Percentiles rank a stretch among this genome's conserved stretches.
Evolutionary conservation across 164 flowering plant species (phyloP).

Genomic region (Malania oleifera): DNA sequence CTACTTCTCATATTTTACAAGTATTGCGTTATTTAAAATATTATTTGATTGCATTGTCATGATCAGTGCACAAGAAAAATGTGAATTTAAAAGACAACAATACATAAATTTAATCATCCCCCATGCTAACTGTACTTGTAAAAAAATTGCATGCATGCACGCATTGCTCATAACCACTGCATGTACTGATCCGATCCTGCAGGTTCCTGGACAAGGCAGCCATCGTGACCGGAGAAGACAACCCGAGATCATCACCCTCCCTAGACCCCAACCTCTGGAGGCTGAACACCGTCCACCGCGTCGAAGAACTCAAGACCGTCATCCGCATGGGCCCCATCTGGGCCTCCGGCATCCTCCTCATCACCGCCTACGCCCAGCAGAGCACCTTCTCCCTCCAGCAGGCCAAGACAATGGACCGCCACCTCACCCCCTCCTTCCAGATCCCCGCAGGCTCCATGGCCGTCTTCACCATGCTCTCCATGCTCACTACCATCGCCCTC

Average conservation of each 20-base stretch:
- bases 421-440: slow-evolving; percentile 50
- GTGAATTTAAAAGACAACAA: too few relatives aligned
- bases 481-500: slow-evolving; percentile 52
- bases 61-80: too few relatives aligned
- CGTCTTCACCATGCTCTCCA: slow-evolving; percentile 56
- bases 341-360: slow-evolving; percentile 71
- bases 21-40: too few relatives aligned
- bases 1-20: too few relatives aligned
- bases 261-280: slow-evolving; percentile 55
- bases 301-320: slow-evolving; percentile 71
- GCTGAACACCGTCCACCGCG: slow-evolving; percentile 67
- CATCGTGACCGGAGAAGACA: slow-evolving; percentile 50
- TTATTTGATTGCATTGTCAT: too few relatives aligned
- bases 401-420: slow-evolving; percentile 70
- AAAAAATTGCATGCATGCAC: too few relatives aligned
- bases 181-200: too few relatives aligned
- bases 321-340: slow-evolving; percentile 87
- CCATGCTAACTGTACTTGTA: too few relatives aligned
- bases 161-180: too few relatives aligned
- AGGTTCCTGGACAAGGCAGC: slow-evolving; percentile 85
- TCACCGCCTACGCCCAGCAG: slow-evolving; percentile 73
- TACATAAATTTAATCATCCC: too few relatives aligned
- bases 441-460: slow-evolving; percentile 80
- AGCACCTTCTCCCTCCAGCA: slow-evolving; percentile 70
- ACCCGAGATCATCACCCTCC: slow-evolving; percentile 15